Evolutionary conservation across 306 rosid species (phyloP).

Genomic region (Vigna angularis): DNA sequence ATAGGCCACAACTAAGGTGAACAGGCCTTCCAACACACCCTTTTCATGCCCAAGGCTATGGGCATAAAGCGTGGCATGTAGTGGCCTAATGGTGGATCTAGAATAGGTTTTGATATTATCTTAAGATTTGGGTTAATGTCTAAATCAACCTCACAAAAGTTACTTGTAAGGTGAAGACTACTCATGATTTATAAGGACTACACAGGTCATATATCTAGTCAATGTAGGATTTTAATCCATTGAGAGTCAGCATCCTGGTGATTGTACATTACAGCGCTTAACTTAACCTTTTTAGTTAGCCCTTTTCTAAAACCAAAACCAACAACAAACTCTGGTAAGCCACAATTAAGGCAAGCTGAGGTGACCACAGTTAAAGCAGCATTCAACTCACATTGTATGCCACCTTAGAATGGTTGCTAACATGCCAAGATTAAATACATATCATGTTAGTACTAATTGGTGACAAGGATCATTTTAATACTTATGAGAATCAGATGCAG

Average conservation of each 20-base stretch:
- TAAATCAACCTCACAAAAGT: neutral
- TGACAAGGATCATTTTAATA: neutral
- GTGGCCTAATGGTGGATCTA: neutral
- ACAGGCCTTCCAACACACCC: neutral
- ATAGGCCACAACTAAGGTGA: neutral
- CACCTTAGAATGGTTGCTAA: neutral
- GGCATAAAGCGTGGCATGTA: neutral
- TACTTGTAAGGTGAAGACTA: neutral
- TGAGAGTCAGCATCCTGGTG: neutral
- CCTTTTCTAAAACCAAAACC: neutral
- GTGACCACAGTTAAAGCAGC: neutral
- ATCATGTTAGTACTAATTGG: neutral
- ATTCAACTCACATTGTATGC: neutral
- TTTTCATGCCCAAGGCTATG: neutral
- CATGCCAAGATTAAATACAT: neutral
- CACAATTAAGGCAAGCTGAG: neutral
- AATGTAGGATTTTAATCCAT: neutral
- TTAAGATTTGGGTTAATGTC: neutral
- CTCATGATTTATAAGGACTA: neutral
- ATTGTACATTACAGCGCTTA: neutral
- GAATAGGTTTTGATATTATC: neutral
- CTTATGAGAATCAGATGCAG: neutral
- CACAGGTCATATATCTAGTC: neutral
- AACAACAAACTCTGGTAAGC: neutral
- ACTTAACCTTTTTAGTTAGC: neutral